Evolutionary conservation across 805 yeast genomes (phyloP).

Genomic region (Ogataea salicorniae): DNA sequence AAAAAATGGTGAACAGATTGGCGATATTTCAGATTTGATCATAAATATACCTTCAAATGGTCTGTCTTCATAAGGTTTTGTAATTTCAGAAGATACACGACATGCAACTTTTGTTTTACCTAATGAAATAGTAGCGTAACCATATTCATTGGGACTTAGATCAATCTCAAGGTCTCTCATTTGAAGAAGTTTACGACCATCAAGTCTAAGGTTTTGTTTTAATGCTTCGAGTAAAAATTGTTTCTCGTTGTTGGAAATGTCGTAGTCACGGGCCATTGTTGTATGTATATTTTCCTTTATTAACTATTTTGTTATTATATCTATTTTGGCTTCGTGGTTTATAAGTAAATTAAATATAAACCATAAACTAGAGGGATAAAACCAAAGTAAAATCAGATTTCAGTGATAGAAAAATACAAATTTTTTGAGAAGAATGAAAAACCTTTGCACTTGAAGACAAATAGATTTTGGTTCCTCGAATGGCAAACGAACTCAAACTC

Average conservation of each 20-base stretch:
- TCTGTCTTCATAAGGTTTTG: slow-evolving; percentile 79
- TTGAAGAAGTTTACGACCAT: slow-evolving; percentile 61
- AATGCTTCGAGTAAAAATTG: slow-evolving; percentile 59
- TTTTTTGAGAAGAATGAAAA: too few species aligned
- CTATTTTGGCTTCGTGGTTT: too few species aligned
- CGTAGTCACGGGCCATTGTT: slow-evolving; percentile 58
- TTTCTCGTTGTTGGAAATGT: slow-evolving; percentile 58
- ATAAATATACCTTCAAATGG: slow-evolving; percentile 90
- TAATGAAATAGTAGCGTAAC: slow-evolving; percentile 71
- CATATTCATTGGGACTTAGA: slow-evolving; percentile 62
- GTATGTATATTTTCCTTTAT: too few species aligned
- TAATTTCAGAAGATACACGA: slow-evolving; percentile 69
- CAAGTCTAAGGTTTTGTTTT: slow-evolving; percentile 56
- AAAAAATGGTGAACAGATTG: slow-evolving; percentile 85
- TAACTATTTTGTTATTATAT: too few species aligned
- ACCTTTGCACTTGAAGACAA: too few species aligned
- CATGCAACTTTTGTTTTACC: slow-evolving; percentile 74
- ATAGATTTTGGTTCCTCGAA: too few species aligned
- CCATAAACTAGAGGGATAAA: too few species aligned
- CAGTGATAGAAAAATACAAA: too few species aligned
- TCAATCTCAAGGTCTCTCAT: slow-evolving; percentile 60
- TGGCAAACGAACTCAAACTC: too few species aligned
- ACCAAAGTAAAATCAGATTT: too few species aligned
- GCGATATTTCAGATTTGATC: slow-evolving; percentile 79
- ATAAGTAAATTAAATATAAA: too few species aligned